Evolutionary conservation across 2,329 filamentous ascomycete species (phyloP).

Genomic region (Monilinia vaccinii-corymbosi): DNA sequence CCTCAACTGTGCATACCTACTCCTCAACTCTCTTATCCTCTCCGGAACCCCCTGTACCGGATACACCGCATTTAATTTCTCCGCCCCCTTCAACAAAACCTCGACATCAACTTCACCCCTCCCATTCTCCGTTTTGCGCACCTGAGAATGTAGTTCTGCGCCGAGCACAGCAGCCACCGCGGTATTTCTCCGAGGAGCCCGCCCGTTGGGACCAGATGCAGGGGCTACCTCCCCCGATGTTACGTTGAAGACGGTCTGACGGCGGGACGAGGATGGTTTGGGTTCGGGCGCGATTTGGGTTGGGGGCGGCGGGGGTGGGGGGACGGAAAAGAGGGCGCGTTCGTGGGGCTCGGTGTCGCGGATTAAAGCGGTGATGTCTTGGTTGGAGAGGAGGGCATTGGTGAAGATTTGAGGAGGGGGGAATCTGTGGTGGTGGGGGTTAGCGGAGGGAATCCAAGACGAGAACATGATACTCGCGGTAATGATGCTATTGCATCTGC

Average conservation of each 20-base stretch:
- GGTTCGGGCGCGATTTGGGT: conserved; percentile 39
- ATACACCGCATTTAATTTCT: conserved; percentile 85
- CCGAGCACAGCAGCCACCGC: conserved; percentile 87
- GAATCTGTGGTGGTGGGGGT: conserved; percentile 50
- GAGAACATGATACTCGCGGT: conserved; percentile 43
- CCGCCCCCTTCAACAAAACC: conserved; percentile 72
- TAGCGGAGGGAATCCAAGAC: neutral
- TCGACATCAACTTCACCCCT: conserved; percentile 78
- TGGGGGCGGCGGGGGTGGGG: conserved; percentile 42
- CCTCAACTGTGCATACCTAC: conserved; percentile 60
- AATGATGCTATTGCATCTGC: conserved; percentile 67
- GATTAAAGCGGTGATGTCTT: conserved; percentile 91
- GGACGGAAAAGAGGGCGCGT: conserved; percentile 87
- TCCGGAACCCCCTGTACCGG: conserved; percentile 71
- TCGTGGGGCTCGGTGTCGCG: conserved; percentile 93
- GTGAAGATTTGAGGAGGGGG: conserved; percentile 90
- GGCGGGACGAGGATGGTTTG: conserved; percentile 32
- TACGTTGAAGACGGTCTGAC: conserved; percentile 59
- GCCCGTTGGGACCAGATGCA: conserved; percentile 36
- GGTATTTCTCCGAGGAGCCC: conserved; percentile 59
- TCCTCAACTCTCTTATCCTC: conserved; percentile 62
- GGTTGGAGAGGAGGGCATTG: conserved; percentile 76
- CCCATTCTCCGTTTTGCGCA: conserved; percentile 44
- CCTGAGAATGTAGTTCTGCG: conserved; percentile 74
- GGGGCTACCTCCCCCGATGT: conserved; percentile 50